Percentiles rank a stretch among this genome's conserved stretches.
phyloP scores from a whole-genome alignment of 345 rosid species.

The Lepidium africanum region DNA sequence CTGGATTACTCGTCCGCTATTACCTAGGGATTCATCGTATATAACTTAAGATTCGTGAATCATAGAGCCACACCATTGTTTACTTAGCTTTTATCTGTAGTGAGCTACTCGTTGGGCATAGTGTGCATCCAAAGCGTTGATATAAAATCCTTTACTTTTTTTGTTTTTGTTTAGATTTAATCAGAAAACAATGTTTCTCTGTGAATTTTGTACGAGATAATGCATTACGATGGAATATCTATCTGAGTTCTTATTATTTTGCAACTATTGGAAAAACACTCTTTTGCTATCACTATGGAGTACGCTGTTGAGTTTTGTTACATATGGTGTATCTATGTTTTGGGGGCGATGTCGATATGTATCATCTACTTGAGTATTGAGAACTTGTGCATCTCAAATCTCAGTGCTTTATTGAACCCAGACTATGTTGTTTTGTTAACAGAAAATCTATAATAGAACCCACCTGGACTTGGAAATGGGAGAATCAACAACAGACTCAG shows the following conservation, averaged over 20 bases:
- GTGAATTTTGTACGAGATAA: background rate
- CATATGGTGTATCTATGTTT: background rate
- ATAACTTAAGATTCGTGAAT: background rate
- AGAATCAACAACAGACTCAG: constrained; percentile 18
- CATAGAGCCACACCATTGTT: background rate
- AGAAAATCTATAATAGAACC: background rate
- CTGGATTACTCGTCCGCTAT: background rate
- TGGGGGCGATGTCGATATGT: background rate
- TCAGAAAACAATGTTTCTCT: background rate
- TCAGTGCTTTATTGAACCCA: background rate
- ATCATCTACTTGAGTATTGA: background rate
- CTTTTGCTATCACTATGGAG: background rate
- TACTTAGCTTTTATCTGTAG: background rate
- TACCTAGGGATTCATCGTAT: background rate
- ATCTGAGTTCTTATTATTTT: background rate
- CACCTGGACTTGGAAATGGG: constrained; percentile 10
- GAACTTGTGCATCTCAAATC: background rate
- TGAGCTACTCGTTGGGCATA: background rate
- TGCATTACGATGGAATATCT: background rate
- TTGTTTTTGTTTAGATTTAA: background rate
- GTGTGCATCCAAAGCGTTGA: background rate
- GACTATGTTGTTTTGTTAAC: background rate
- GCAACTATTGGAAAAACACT: background rate
- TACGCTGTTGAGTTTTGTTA: background rate
- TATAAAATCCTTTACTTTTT: background rate